Evolutionary conservation across 2,329 filamentous ascomycete genomes (phyloP), one percentile per base, ranked within the genome.

Genomic region (Paracoccidioides brasiliensis): DNA sequence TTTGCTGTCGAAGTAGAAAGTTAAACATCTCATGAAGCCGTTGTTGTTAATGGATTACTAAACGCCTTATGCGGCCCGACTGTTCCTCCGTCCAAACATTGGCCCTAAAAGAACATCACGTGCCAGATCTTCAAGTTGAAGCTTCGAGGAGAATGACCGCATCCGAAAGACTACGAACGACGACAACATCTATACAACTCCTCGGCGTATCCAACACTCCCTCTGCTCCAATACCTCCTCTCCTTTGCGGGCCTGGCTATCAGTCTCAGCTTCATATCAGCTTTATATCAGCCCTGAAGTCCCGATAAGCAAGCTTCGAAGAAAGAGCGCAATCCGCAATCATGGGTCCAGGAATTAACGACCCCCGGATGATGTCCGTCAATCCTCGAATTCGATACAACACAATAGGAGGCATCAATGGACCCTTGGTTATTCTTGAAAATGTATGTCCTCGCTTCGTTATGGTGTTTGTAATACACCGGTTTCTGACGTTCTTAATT

Each of bases 401-500:
- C 79, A 98, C 93, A 66, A 90, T 98, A 70, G 88, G 90, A 69
- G 91, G 91, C 78, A 85, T 98, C 75, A 98, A 98, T 77, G 93
- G 93, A 58, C 93, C 93, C 67, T 82, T 98, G 74, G 93, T 98
- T 70, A 91, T 98, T 69, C 82, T 98, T 64, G 93, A 97, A 72
- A 94, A 95, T 81, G 91, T 95, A 73, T 64, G 84, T 76, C 58
- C 57, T 15, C 35, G 32, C 12, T 49, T 49, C 22, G 3, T 33
- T 49, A 48, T 59, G 55, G 15, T 32, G 9, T 30, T 51, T 15
- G 41, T 53, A 15, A 44, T 48, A 62, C n/a, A 32, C 48, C 55
- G 30, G 35, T 41, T 41, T 15, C 49, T 52, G 30, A 52, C 30
- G 37, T 30, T 9, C 12, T 41, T n/a, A 3, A 3, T 41, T 32